Percentiles rank a stretch among this genome's conserved stretches.
These are phyloP conservation scores for Hortiboletus flavorubellus DNA, from an alignment of 768 basidiomycete species.

Conservation along the genomic window DNA sequence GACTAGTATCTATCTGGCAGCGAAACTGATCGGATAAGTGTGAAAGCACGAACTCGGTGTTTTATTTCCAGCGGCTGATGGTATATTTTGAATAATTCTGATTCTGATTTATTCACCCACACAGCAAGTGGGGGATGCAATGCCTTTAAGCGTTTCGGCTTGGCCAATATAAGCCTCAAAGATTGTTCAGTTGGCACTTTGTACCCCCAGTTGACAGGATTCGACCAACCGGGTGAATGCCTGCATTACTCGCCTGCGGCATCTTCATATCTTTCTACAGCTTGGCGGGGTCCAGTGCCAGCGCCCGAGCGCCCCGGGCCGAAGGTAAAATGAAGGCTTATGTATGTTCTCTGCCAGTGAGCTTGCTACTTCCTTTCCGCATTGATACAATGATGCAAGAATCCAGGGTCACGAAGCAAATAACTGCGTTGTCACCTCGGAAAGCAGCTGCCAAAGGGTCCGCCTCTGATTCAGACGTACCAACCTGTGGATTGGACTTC, in stretches of 20 bases:
- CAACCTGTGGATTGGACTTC: constrained; percentile 23
- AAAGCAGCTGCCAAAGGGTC: constrained; percentile 4
- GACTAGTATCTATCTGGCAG: neutral
- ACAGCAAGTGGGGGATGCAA: neutral
- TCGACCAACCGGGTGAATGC: neutral
- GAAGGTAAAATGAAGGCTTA: neutral
- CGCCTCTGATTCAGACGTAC: neutral
- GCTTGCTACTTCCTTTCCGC: neutral
- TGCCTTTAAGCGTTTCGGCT: neutral
- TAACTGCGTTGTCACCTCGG: neutral
- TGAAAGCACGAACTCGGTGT: neutral
- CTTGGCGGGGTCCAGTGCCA: constrained; percentile 20
- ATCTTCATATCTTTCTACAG: constrained; percentile 14
- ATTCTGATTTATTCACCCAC: neutral
- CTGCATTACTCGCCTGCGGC: neutral
- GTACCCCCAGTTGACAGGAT: neutral
- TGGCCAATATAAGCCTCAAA: neutral
- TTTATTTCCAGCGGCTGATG: neutral
- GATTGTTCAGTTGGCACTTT: neutral
- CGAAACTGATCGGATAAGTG: neutral
- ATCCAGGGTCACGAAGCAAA: neutral
- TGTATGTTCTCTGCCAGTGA: neutral
- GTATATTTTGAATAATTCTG: neutral
- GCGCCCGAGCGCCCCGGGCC: neutral
- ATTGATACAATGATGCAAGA: neutral